Evolutionary conservation across 2,329 filamentous ascomycete species (phyloP).

Genomic region (Microdochium bolleyi): DNA sequence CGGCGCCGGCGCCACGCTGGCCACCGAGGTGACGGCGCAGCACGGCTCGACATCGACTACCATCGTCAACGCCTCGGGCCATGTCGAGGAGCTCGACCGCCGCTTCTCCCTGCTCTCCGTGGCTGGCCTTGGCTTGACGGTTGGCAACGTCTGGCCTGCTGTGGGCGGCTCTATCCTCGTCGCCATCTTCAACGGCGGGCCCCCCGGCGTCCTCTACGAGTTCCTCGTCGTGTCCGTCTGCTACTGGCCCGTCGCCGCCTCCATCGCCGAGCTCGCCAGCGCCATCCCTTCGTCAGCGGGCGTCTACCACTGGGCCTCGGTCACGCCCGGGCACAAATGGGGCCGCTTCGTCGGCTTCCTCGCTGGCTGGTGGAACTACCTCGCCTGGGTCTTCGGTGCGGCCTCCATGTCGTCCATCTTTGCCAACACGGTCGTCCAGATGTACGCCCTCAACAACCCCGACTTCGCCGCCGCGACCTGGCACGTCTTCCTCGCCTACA

Average conservation of each 20-base stretch:
- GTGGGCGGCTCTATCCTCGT: conserved; percentile 36
- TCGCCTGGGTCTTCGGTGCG: conserved; percentile 30
- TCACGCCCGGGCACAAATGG: conserved; percentile 44
- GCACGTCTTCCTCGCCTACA: conserved; percentile 34
- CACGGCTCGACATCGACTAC: background rate
- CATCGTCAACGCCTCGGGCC: conserved; percentile 37
- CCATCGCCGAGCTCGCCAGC: conserved; percentile 52
- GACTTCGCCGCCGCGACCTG: conserved; percentile 26
- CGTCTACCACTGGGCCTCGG: conserved; percentile 54
- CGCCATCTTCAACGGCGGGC: conserved; percentile 53
- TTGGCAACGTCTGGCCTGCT: conserved; percentile 34
- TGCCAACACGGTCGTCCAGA: conserved; percentile 31
- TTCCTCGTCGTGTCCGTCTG: conserved; percentile 40
- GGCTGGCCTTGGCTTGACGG: conserved; percentile 34
- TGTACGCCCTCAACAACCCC: conserved; percentile 32
- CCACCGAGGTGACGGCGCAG: background rate
- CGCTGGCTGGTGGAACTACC: conserved; percentile 36
- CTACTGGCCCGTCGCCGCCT: conserved; percentile 51
- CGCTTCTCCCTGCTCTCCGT: conserved; percentile 38
- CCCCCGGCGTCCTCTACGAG: conserved; percentile 54
- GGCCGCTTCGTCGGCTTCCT: conserved; percentile 41
- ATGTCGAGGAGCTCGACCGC: conserved; percentile 41
- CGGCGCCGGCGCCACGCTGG: background rate
- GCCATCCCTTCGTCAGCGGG: conserved; percentile 54
- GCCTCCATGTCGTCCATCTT: conserved; percentile 32